Evolutionary conservation across 345 rosid genomes (phyloP).

Genomic region (Citrus unshiu): DNA sequence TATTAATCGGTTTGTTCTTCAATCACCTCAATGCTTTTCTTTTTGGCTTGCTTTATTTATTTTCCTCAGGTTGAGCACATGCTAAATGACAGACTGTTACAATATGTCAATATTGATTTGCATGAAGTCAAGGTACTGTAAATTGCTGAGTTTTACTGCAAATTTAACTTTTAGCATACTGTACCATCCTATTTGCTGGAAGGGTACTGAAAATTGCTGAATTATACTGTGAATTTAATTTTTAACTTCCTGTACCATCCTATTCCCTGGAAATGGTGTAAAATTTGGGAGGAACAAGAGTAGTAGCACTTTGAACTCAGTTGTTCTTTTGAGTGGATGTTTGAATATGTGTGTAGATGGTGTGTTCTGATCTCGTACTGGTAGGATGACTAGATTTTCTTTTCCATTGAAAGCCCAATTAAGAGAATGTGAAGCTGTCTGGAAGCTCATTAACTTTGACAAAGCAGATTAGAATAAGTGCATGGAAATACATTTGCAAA

Average conservation of each 20-base stretch:
- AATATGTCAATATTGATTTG: constrained; percentile 81
- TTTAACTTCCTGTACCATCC: neutral
- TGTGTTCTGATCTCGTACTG: neutral
- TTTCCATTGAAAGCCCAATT: neutral
- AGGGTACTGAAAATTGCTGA: constrained; percentile 51
- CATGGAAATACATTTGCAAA: neutral
- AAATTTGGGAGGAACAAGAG: neutral
- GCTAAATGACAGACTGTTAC: constrained; percentile 90
- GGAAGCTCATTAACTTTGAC: neutral
- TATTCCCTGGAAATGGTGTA: neutral
- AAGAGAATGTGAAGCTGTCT: neutral
- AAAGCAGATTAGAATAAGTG: neutral
- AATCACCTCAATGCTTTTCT: neutral
- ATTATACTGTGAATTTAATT: constrained; percentile 1
- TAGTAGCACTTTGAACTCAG: neutral
- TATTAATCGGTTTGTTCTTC: neutral
- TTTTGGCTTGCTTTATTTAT: constrained; percentile 1
- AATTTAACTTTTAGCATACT: neutral
- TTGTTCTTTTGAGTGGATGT: neutral
- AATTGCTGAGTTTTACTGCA: constrained; percentile 16
- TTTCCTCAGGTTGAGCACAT: constrained; percentile 82
- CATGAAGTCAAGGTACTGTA: constrained; percentile 86
- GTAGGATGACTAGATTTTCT: neutral
- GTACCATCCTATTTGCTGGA: constrained; percentile 46
- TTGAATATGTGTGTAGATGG: neutral